Conservation (phyloP, 164 flowering plant species). For the Stephania japonica region DNA sequence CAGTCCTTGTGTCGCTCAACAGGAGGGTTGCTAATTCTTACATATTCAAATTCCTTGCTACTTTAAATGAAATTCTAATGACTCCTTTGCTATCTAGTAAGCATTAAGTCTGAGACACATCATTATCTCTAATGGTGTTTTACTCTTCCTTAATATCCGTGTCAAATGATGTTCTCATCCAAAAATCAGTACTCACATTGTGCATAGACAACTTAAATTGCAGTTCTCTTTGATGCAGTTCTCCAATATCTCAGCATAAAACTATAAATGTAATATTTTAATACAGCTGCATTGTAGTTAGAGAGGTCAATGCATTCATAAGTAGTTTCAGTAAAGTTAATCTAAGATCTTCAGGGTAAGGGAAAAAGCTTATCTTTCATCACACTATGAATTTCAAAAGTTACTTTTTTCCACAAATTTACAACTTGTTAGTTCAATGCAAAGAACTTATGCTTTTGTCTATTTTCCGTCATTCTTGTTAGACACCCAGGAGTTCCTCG, state of each 20-base stretch:
- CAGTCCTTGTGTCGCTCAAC: not conserved
- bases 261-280: not conserved
- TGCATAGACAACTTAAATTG: not conserved
- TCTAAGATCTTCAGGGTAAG: not conserved
- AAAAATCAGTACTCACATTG: not conserved
- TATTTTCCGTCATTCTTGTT: conserved; percentile 12
- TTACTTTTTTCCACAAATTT: not conserved
- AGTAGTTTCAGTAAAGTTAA: not conserved
- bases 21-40: not conserved
- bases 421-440: not conserved
- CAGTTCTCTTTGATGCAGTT: not conserved
- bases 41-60: not conserved
- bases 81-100: not conserved
- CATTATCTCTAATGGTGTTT: not conserved
- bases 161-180: not conserved
- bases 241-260: not conserved
- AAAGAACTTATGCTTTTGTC: conserved; percentile 1
- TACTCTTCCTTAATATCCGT: not conserved
- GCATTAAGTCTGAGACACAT: not conserved
- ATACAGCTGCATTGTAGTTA: not conserved
- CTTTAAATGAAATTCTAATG: not conserved
- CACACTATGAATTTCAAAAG: not conserved
- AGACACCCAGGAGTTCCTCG: conserved; percentile 45
- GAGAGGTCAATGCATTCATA: not conserved
- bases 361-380: not conserved